Base-by-base conservation (phyloP, 1,284 basidiomycete species). In the Ceratorhiza oryzae-sativae region DNA sequence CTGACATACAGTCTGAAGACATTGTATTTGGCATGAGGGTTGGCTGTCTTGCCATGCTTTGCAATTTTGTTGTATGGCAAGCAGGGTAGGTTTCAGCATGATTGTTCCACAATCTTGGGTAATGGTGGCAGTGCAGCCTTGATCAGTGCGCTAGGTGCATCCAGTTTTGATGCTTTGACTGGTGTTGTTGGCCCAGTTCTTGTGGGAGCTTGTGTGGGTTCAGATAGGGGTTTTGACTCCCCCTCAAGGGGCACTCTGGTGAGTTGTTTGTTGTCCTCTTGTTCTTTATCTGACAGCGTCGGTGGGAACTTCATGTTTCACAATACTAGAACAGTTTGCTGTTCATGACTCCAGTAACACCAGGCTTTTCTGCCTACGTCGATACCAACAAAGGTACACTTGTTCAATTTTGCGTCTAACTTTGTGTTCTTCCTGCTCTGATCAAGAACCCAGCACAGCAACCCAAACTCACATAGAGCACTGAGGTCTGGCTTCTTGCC, bases 401-500 rank as follows among this genome's bases (percentile, higher is more conserved):
- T 30, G 6, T 0, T 39, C 4, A 20, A 41, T 68, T 23, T 75
- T 53, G 25, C 73, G 68, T 67, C 56, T 3, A 41, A 15, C 41
- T 58, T 58, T 27, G 32, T 23, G 34, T 58, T 58, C 1, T 58
- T 58, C 1, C 56, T 36, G 18, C 56, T 58, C 56, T 58, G 34
- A 27, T 58, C 12, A 2, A 58, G 56, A 9, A 58, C 56, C 56
- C 56, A 58, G 23, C 48, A 51, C 39, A 23, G 48, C 48, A 18
- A 51, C 53, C 53, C 53, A 32, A 32, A 56, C 34, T 56, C 53
- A 6, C 75, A 76, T 1, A 80, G 65, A 39, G 76, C 73, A 3
- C 74, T 58, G 3, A 80, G 27, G 36, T 78, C 56, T 0, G 77
- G 78, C 56, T 77, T 77, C 6, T 18, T 15, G n/a, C 74, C 62